Percentiles rank a stretch among this genome's conserved stretches.
These are phyloP conservation scores for Malania oleifera DNA, from an alignment of 164 flowering plant genomes.

Conservation along the genomic window DNA sequence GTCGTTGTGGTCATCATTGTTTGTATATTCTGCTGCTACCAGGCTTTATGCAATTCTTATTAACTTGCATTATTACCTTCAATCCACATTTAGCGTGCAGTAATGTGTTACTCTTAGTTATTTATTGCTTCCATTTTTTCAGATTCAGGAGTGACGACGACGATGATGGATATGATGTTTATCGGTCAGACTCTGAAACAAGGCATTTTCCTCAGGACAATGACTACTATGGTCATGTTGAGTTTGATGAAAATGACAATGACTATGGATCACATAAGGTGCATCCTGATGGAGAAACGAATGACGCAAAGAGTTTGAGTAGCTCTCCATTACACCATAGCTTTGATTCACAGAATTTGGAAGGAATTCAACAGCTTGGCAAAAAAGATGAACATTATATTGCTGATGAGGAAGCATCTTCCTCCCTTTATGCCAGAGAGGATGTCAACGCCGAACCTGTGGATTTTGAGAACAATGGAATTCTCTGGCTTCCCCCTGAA, in stretches of 20 bases:
- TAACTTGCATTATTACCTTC: neutral
- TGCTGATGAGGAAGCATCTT: conserved; percentile 37
- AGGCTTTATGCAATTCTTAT: no score
- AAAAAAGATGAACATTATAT: conserved; percentile 34
- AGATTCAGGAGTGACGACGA: conserved; percentile 69
- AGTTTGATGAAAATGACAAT: conserved; percentile 45
- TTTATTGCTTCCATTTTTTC: conserved; percentile 11
- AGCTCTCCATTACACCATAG: conserved; percentile 35
- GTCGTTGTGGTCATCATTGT: no score
- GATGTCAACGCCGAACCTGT: conserved; percentile 63
- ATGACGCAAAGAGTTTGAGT: conserved; percentile 33
- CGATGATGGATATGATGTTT: conserved; percentile 52
- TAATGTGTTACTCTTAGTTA: neutral
- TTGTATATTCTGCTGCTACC: no score
- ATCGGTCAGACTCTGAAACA: conserved; percentile 44
- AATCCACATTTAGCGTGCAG: neutral
- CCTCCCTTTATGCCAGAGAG: conserved; percentile 47
- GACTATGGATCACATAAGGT: conserved; percentile 42
- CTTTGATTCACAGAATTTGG: conserved; percentile 26
- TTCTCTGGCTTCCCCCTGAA: conserved; percentile 95
- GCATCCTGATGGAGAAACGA: conserved; percentile 41
- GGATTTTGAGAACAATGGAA: conserved; percentile 90
- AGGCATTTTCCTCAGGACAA: conserved; percentile 37
- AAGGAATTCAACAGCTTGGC: conserved; percentile 21
- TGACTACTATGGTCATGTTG: conserved; percentile 44